A percentile compares a stretch with the other conserved stretches of the same genome.
phyloP scores from a whole-genome alignment of 257 asterid genomes.

The Nicotiana knightiana region DNA sequence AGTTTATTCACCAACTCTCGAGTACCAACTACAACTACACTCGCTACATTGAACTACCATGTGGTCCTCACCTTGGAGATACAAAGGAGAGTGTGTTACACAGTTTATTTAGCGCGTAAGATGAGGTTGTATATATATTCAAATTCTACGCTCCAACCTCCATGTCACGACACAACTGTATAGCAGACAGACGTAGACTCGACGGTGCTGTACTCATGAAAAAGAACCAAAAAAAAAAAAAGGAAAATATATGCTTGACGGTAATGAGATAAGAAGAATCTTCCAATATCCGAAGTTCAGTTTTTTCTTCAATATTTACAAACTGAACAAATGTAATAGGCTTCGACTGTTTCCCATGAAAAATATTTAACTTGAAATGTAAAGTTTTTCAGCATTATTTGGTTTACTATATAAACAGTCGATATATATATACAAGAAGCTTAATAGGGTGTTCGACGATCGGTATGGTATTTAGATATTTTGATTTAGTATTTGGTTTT shows the following conservation, averaged over 20 bases:
- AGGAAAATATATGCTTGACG: background rate
- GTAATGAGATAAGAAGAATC: background rate
- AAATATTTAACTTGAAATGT: no score
- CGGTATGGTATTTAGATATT: no score
- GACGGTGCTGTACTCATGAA: conserved; percentile 22
- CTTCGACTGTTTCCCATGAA: no score
- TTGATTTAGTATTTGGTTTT: no score
- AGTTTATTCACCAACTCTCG: background rate
- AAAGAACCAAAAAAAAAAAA: background rate
- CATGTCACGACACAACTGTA: conserved; percentile 32
- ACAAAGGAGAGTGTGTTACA: background rate
- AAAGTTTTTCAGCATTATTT: no score
- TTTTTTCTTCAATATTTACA: no score
- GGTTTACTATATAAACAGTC: no score
- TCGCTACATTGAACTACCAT: background rate
- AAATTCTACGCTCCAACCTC: conserved; percentile 31
- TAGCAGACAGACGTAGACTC: conserved; percentile 58
- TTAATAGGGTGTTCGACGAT: no score
- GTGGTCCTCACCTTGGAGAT: background rate
- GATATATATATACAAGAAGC: no score
- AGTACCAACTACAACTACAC: background rate
- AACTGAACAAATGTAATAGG: no score
- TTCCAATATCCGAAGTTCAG: background rate
- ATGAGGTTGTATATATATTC: background rate
- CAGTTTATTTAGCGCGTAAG: background rate